Evolutionary conservation across 345 rosid species (phyloP), one percentile per base, ranked within the genome.

Genomic region (Euphorbia peplus): DNA sequence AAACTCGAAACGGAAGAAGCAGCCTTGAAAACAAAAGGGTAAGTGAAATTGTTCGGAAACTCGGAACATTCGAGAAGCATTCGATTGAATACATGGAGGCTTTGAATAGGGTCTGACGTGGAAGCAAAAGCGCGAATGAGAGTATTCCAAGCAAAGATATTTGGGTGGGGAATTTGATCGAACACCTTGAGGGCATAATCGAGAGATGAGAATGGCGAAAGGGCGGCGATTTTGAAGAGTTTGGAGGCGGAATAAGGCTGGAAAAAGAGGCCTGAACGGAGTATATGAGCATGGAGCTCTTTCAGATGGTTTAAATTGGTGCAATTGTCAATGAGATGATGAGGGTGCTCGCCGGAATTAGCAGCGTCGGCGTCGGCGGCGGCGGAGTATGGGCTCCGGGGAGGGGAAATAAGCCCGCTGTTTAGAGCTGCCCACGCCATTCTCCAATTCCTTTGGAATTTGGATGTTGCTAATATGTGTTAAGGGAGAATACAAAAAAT

Each of bases 171-270:
- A 82, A 87, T 89, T 76, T 85, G 72, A 32, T 87, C 91, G 71
- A 89, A 89, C 87, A 89, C 80, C 62, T 82, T 82, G 52, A 80
- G 77, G n/a, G 91, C 91, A 68, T 87, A 87, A 1, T 85, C 86
- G 62, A 89, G 82, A 59, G 84, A 81, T 3, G 85, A 82, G 69
- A 85, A 81, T 0, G 82, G 16, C 3, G 73, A 66, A 19, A 85
- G 44, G 2, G 86, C 80, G 4, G 73, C 52, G 4, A 76, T 70
- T 5, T 80, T 71, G 77, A 87, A 81, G 66, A 89, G 82, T 72
- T 81, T 85, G 76, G 89, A 85, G 48, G 86, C 85, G 1, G 87
- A 66, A 77, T 71, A 84, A 8, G 80, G 69, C n/a, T 87, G 79
- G 42, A 60, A 71, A 64, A 82, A 71, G 62, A 80, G 76, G 50